A percentile compares a stretch with the other conserved stretches of the same genome.
These are phyloP conservation scores for Paraurostyla sp. DNA, from an alignment of 73 alveolate species.

Conservation along the genomic window DNA sequence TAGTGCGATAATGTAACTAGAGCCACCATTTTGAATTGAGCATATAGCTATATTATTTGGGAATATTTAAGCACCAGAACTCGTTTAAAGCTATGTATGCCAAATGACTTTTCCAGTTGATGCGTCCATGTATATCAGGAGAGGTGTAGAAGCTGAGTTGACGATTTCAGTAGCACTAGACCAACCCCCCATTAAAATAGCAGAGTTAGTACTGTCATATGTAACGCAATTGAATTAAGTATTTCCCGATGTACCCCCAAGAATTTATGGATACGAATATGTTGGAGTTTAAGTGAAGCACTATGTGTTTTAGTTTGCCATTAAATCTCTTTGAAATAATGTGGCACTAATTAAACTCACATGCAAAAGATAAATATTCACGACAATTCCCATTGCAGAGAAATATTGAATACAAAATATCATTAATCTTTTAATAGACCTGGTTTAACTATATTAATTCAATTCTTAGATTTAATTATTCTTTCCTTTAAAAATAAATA, in stretches of 20 bases:
- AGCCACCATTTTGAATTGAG: background rate
- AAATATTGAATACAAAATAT: too few relatives aligned
- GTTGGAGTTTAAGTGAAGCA: background rate
- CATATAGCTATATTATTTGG: background rate
- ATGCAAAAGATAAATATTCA: too few relatives aligned
- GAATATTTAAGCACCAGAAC: background rate
- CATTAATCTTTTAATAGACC: too few relatives aligned
- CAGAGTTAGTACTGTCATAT: too few relatives aligned
- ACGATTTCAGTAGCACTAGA: background rate
- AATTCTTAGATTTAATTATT: too few relatives aligned
- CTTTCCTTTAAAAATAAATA: too few relatives aligned
- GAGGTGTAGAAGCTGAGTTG: background rate
- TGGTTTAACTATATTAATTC: too few relatives aligned
- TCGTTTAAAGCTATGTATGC: background rate
- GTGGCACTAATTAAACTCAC: too few relatives aligned
- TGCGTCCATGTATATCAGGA: background rate
- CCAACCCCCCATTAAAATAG: background rate
- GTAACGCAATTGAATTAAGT: background rate
- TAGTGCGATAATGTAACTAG: background rate
- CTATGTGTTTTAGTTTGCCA: too few relatives aligned
- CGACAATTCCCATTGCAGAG: too few relatives aligned
- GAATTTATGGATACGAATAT: background rate
- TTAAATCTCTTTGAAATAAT: too few relatives aligned
- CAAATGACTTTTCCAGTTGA: background rate
- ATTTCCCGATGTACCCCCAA: background rate